Conservation (phyloP, 768 basidiomycete species). For the Flagelloscypha sp. region DNA sequence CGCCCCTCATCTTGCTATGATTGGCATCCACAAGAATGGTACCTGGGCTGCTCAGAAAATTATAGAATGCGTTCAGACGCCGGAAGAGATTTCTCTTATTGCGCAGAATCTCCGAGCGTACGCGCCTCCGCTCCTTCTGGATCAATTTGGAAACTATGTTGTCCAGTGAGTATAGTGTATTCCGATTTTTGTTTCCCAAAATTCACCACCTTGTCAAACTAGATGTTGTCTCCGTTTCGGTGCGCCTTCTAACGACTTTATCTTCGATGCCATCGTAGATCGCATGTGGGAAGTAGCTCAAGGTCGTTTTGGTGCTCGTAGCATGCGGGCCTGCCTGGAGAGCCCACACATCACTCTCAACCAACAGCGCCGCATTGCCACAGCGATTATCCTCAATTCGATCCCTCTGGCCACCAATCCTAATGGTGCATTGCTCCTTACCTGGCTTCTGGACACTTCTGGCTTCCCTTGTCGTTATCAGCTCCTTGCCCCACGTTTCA, state of each 20-base stretch:
- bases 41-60: conserved; percentile 99
- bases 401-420: conserved; percentile 97
- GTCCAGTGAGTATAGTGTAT: conserved; percentile 58
- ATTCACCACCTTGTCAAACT: not conserved
- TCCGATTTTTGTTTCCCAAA: not conserved
- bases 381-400: conserved; percentile 91
- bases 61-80: conserved; percentile 85
- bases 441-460: conserved; percentile 94
- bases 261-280: conserved; percentile 96
- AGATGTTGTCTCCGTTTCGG: conserved; percentile 91
- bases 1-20: conserved; percentile 89
- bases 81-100: conserved; percentile 81
- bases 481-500: conserved; percentile 90
- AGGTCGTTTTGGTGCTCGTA: conserved; percentile 94
- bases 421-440: conserved; percentile 90
- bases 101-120: conserved; percentile 85
- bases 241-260: conserved; percentile 84
- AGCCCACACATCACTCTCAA: conserved; percentile 78
- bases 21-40: conserved; percentile 98
- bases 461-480: conserved; percentile 94
- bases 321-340: conserved; percentile 95
- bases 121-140: conserved; percentile 86
- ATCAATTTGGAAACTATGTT: conserved; percentile 91
- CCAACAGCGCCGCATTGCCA: conserved; percentile 92
- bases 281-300: conserved; percentile 98